phyloP scores from a whole-genome alignment of 495 filamentous ascomycete genomes.

The Margaritispora aquatica region DNA sequence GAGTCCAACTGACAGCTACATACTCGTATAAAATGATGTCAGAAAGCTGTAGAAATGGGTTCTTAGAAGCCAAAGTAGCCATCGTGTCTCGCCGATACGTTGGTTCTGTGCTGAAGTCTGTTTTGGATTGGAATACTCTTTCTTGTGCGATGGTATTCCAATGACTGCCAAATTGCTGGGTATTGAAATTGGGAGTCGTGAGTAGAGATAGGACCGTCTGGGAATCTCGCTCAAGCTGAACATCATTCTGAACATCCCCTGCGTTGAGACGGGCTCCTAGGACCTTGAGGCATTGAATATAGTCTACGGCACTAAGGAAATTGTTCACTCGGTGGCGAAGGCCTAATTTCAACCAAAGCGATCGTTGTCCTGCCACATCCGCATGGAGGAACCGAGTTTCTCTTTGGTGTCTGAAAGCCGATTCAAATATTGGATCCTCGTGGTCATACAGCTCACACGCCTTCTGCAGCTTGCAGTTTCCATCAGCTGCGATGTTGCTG shows the following conservation, averaged over 20 bases:
- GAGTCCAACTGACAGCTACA: constrained; percentile 23
- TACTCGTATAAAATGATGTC: constrained; percentile 10
- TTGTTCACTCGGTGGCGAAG: constrained; percentile 9
- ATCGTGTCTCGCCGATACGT: constrained; percentile 21
- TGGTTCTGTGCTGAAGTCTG: constrained; percentile 3
- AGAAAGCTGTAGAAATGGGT: constrained; percentile 8
- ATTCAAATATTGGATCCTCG: constrained; percentile 15
- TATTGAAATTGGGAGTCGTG: constrained; percentile 5
- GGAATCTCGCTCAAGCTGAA: constrained; percentile 4
- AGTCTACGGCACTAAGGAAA: constrained; percentile 2
- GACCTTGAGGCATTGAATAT: constrained; percentile 14
- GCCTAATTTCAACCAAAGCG: constrained; percentile 12
- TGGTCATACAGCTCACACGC: constrained; percentile 12
- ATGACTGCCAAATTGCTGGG: neutral
- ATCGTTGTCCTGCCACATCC: neutral
- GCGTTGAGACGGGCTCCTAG: constrained; percentile 3
- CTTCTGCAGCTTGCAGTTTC: constrained; percentile 2
- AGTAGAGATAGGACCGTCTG: constrained; percentile 11
- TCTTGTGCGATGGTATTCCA: constrained; percentile 15
- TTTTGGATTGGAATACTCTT: constrained; percentile 16
- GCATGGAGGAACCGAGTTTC: constrained; percentile 10
- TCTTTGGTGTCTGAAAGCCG: constrained; percentile 15
- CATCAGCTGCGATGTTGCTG: constrained; percentile 13
- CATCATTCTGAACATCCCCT: neutral
- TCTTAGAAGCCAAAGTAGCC: constrained; percentile 7